Base-by-base conservation (phyloP, 768 basidiomycete species). In the Tephrocybe rancida region DNA sequence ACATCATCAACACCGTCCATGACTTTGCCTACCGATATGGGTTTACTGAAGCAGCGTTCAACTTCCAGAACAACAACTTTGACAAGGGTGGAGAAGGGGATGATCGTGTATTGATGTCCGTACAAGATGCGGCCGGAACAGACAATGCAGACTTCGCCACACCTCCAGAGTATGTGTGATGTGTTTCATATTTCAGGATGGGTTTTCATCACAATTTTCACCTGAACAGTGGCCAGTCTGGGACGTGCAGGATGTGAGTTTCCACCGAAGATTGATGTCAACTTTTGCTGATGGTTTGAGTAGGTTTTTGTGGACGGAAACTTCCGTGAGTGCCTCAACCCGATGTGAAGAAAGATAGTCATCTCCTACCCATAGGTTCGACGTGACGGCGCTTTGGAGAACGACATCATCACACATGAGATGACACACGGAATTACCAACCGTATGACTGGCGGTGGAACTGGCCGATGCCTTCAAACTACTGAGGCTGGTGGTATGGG, bases 401-500 rank as follows among this genome's bases (percentile, higher is more conserved):
- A 68, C 51, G 61, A 61, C 37, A 61, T 67, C 30, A 35, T 68
- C 45, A 68, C 77, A 18, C 79, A 80, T 54, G 78, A 85, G 65
- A 77, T 72, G 59, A 75, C 71, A n/a, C 77, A 74, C 55, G 74
- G 73, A 3, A 62, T 75, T 50, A 73, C 73, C n/a, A 74, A 69
- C 53, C 65, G 73, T 19, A 67, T 81, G 73, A 79, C 77, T 27
- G 79, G 79, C 19, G 77, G 76, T 29, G 76, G 74, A 24, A 83
- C 63, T 25, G 76, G 77, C 48, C 71, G 77, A 21, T 84, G 82
- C 67, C 70, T 84, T 46, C 77, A 80, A 58, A 79, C 72, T 41
- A 75, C 73, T 45, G 82, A 83, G 61, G 74, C 80, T 13, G 80
- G 80, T 19, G 81, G 82, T 21, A 79, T 83, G 76, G 81, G 81